Evolutionary conservation across 768 basidiomycete species (phyloP).

Genomic region (Russula brevipes): DNA sequence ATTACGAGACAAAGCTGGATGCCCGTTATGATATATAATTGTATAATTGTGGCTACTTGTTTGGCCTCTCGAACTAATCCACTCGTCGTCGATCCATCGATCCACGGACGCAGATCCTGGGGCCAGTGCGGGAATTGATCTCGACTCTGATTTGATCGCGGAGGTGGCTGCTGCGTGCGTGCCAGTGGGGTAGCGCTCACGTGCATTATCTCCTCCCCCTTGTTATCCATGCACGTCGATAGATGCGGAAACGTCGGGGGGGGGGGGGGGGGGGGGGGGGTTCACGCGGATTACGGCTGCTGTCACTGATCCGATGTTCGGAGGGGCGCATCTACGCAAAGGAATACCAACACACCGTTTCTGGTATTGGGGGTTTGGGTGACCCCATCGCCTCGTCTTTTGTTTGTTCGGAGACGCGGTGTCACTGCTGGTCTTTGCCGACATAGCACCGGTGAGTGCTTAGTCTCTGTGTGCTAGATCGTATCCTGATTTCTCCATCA

Average conservation of each 20-base stretch:
- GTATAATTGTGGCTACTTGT: constrained; percentile 48
- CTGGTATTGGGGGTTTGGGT: constrained; percentile 80
- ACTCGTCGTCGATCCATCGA: background rate
- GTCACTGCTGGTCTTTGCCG: constrained; percentile 86
- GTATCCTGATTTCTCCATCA: constrained; percentile 28
- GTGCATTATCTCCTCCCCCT: constrained; percentile 40
- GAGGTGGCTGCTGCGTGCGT: constrained; percentile 75
- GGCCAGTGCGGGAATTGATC: constrained; percentile 83
- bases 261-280: too few relatives aligned
- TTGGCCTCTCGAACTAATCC: background rate
- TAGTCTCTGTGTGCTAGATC: background rate
- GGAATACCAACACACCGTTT: constrained; percentile 60
- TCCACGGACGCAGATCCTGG: constrained; percentile 64
- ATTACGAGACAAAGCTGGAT: constrained; percentile 76
- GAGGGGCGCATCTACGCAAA: constrained; percentile 57
- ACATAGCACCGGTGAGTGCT: constrained; percentile 63
- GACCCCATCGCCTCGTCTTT: constrained; percentile 77
- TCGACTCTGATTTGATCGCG: constrained; percentile 82
- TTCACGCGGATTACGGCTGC: constrained; percentile 75
- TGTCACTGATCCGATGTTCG: constrained; percentile 54
- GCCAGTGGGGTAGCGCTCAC: constrained; percentile 87
- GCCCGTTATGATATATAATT: constrained; percentile 77
- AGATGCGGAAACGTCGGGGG: constrained; percentile 91
- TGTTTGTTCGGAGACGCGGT: constrained; percentile 69
- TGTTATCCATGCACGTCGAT: background rate